Evolutionary conservation across 2,329 filamentous ascomycete species (phyloP).

Genomic region (Pseudopithomyces maydicus): DNA sequence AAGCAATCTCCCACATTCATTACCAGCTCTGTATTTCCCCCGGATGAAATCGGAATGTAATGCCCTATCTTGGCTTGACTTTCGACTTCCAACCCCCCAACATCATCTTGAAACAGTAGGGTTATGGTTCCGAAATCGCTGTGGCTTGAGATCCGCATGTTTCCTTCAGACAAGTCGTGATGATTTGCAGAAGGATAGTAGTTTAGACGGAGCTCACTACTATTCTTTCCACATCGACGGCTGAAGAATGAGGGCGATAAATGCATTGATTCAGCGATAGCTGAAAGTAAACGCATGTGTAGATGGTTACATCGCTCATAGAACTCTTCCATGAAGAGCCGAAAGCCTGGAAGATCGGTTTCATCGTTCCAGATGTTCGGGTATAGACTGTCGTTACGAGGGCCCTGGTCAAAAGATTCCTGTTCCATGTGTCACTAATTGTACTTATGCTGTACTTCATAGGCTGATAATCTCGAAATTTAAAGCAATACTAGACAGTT

Average conservation of each 20-base stretch:
- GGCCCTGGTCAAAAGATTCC: slow-evolving; percentile 14
- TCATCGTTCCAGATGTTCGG: slow-evolving; percentile 10
- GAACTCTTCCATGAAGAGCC: slow-evolving; percentile 16
- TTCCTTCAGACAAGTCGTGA: not conserved
- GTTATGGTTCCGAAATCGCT: slow-evolving; percentile 34
- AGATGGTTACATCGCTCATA: slow-evolving; percentile 13
- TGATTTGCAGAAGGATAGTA: slow-evolving; percentile 19
- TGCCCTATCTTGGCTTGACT: slow-evolving; percentile 21
- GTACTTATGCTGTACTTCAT: too few species aligned
- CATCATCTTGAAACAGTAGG: slow-evolving; percentile 38
- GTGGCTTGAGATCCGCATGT: slow-evolving; percentile 18
- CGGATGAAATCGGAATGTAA: slow-evolving; percentile 4
- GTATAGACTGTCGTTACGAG: not conserved
- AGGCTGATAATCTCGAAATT: too few species aligned
- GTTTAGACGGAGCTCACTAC: slow-evolving; percentile 20
- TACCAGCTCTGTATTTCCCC: slow-evolving; percentile 34
- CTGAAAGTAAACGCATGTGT: slow-evolving; percentile 10
- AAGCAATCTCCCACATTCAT: slow-evolving; percentile 50
- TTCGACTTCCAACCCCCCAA: slow-evolving; percentile 40
- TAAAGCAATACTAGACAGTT: too few species aligned
- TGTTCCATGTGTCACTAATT: not conserved
- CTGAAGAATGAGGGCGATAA: not conserved
- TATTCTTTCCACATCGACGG: not conserved
- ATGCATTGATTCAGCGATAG: slow-evolving; percentile 14
- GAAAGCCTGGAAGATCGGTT: slow-evolving; percentile 16